A percentile compares a stretch with the other conserved stretches of the same genome.
phyloP scores from a whole-genome alignment of 2,329 filamentous ascomycete species.

The Fusarium lateritium region DNA sequence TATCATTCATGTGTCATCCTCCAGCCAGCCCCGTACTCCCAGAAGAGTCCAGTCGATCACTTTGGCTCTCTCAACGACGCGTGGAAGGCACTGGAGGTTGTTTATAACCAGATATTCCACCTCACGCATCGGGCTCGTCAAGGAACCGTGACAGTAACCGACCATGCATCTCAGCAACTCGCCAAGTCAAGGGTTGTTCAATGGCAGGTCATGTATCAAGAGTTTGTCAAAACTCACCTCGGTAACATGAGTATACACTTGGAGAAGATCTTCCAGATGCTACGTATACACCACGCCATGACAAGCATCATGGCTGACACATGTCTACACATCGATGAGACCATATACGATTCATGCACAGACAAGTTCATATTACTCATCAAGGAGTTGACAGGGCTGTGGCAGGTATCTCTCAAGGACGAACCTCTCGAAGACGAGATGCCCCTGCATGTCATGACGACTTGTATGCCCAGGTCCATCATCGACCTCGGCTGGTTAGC shows the following conservation, averaged over 20 bases:
- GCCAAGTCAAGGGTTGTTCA: slow-evolving; percentile 32
- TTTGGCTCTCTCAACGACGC: slow-evolving; percentile 39
- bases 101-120: slow-evolving; percentile 45
- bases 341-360: slow-evolving; percentile 55
- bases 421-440: slow-evolving; percentile 20
- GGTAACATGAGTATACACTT: slow-evolving; percentile 35
- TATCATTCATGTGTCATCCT: slow-evolving; percentile 31
- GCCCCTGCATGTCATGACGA: slow-evolving; percentile 26
- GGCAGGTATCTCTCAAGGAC: slow-evolving; percentile 14
- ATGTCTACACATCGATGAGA: slow-evolving; percentile 54
- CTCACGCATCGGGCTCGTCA: slow-evolving; percentile 35
- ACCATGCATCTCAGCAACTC: slow-evolving; percentile 23
- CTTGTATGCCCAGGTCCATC: slow-evolving; percentile 54
- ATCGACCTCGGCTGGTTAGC: slow-evolving; percentile 62
- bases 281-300: slow-evolving; percentile 60
- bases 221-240: slow-evolving; percentile 34
- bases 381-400: slow-evolving; percentile 36
- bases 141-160: background rate
- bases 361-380: slow-evolving; percentile 54
- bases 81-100: slow-evolving; percentile 35
- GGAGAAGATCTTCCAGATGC: slow-evolving; percentile 47
- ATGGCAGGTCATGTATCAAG: slow-evolving; percentile 49
- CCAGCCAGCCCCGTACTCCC: slow-evolving; percentile 11
- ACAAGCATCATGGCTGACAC: slow-evolving; percentile 59
- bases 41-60: background rate